A percentile compares a stretch with the other conserved stretches of the same genome.
These are phyloP conservation scores for Podospora conica DNA, from an alignment of 495 filamentous ascomycete species.

Conservation along the genomic window DNA sequence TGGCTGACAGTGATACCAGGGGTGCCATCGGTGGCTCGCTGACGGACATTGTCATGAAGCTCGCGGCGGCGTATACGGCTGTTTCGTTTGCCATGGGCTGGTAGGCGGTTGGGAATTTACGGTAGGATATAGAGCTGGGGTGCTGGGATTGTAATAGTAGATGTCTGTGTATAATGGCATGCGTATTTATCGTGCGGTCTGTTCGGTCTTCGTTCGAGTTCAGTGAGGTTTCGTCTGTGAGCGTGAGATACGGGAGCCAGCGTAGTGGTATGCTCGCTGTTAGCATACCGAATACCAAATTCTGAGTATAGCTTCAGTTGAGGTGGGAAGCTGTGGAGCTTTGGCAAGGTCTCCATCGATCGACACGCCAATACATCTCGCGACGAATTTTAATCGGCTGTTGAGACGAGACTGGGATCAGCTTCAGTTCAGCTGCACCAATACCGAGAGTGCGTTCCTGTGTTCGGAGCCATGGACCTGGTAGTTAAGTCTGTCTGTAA, in stretches of 20 bases:
- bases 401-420: too few relatives aligned
- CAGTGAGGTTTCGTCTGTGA: neutral
- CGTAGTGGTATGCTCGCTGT: neutral
- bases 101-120: constrained; percentile 5
- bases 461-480: too few relatives aligned
- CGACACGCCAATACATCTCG: too few relatives aligned
- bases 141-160: neutral
- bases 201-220: neutral
- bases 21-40: constrained; percentile 18
- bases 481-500: neutral
- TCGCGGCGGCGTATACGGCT: constrained; percentile 30
- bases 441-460: too few relatives aligned
- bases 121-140: neutral
- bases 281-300: neutral
- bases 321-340: too few relatives aligned
- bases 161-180: neutral
- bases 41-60: constrained; percentile 23
- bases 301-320: too few relatives aligned
- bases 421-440: too few relatives aligned
- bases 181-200: neutral
- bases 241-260: neutral
- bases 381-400: too few relatives aligned
- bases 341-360: too few relatives aligned
- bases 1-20: neutral
- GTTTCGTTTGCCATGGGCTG: constrained; percentile 24